Base-by-base conservation (phyloP, 257 asterid species). In the Solanum microdontum region DNA sequence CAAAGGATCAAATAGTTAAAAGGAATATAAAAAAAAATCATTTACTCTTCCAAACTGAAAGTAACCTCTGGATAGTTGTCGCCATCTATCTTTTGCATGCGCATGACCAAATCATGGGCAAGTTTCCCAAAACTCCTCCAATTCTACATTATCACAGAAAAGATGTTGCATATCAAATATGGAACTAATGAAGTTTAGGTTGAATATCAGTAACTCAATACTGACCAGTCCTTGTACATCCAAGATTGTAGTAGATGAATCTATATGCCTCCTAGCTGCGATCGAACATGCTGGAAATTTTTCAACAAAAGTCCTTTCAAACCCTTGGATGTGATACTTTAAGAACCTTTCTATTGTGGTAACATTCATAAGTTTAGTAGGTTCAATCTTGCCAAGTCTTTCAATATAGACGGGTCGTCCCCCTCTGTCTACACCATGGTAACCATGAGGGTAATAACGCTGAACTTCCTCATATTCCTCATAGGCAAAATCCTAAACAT, bases 211-310 rank as follows among this genome's bases (percentile, higher is more conserved):
- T 68, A 82, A 73, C 74, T 83, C 85, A 84, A 90, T 88, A 95
- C 98, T 87, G 88, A 96, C 99, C 99, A 96, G 91, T 76, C 99
- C 99, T 40, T 96, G 98, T 73, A 92, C 99, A 88, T 97, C 99
- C 93, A 97, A 90, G 89, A 97, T 92, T 58, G 98, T 93, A 26
- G 94, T 95, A 37, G 98, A 89, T 66, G 98, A 94, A 91, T 93
- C 94, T 82, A 97, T 94, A 89, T 96, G 99, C 85, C 98, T 94
- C 94, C 93, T 95, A 80, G 98, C 95, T 86, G 92, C 93, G 87
- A 97, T 92, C 66, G 99, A 97, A 90, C 99, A 97, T 68, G 99
- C 99, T 77, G 99, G 98, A 91, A 95, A 96, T 92, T 95, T 97
- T 89, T 92, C 96, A 17, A 88, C 86, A 86, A 97, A 96, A 70